phyloP scores from a whole-genome alignment of 192 early-diverging fungal species.

The Helicostylum pulchrum region DNA sequence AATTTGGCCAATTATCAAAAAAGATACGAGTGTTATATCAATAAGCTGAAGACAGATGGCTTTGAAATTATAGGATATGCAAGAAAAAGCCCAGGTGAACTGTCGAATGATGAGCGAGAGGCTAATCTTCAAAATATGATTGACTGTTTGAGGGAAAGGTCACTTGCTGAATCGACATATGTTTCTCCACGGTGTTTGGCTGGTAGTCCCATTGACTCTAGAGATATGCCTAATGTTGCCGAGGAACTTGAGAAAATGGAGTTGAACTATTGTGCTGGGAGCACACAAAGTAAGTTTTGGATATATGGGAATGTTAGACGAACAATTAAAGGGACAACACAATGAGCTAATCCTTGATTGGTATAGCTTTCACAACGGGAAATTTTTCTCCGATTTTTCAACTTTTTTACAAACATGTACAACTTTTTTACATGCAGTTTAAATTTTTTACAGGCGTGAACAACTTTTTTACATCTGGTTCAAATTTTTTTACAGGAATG shows the following conservation, averaged over 20 bases:
- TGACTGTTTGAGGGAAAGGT: conserved; percentile 8
- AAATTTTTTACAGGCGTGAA: no score
- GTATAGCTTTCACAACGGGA: background rate
- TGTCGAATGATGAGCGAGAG: conserved; percentile 1
- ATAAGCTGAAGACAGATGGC: conserved; percentile 6
- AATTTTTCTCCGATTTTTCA: no score
- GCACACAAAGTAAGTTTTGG: conserved; percentile 16
- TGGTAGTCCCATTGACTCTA: conserved; percentile 5
- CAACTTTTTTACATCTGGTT: no score
- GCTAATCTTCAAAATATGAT: conserved; percentile 11
- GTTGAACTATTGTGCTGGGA: conserved; percentile 8
- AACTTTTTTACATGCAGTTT: no score
- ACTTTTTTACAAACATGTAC: no score
- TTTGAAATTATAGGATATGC: conserved; percentile 12
- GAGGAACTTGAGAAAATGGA: conserved; percentile 16
- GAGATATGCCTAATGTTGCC: conserved; percentile 8
- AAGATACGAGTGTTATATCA: conserved; percentile 7
- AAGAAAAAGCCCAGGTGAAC: conserved; percentile 9
- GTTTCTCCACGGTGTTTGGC: conserved; percentile 9
- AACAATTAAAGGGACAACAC: background rate
- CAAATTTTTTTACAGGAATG: no score
- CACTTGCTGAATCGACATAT: conserved; percentile 6
- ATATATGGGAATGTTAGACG: background rate
- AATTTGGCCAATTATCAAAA: conserved; percentile 17
- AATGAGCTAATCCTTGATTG: background rate